Conservation (phyloP, 441 rosid species). For the Codiaeum variegatum region DNA sequence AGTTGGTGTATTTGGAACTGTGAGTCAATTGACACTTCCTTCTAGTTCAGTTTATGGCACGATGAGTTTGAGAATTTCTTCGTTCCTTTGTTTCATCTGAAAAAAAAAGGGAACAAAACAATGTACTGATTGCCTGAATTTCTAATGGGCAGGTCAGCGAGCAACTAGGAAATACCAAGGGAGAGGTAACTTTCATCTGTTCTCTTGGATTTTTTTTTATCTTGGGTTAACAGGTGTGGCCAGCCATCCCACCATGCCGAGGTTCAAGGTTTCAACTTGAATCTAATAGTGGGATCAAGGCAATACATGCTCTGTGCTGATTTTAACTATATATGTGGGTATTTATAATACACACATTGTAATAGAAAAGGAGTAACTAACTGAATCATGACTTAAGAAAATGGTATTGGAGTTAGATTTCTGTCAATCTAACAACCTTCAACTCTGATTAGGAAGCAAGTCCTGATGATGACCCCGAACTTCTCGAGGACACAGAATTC, state of each 20-base stretch:
- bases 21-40: slow-evolving; percentile 37
- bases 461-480: slow-evolving; percentile 78
- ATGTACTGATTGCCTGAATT: slow-evolving; percentile 23
- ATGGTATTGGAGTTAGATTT: not conserved
- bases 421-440: not conserved
- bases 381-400: not conserved
- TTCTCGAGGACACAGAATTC: slow-evolving; percentile 80
- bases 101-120: not conserved
- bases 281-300: not conserved
- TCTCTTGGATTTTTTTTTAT: not conserved
- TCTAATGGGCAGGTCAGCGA: slow-evolving; percentile 33
- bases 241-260: slow-evolving; percentile 2
- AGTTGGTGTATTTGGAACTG: slow-evolving; percentile 59
- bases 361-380: not conserved
- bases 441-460: slow-evolving; percentile 41
- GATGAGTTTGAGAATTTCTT: not conserved
- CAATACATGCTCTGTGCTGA: not conserved
- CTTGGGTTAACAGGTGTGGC: not conserved
- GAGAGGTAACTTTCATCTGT: slow-evolving; percentile 41
- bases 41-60: slow-evolving; percentile 5
- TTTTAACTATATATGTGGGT: not conserved
- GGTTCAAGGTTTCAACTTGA: not conserved
- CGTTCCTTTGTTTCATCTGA: not conserved
- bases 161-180: slow-evolving; percentile 26
- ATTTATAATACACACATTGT: not conserved